Conservation (phyloP, 371 early-diverging fungal species). For the Mucor indicus region DNA sequence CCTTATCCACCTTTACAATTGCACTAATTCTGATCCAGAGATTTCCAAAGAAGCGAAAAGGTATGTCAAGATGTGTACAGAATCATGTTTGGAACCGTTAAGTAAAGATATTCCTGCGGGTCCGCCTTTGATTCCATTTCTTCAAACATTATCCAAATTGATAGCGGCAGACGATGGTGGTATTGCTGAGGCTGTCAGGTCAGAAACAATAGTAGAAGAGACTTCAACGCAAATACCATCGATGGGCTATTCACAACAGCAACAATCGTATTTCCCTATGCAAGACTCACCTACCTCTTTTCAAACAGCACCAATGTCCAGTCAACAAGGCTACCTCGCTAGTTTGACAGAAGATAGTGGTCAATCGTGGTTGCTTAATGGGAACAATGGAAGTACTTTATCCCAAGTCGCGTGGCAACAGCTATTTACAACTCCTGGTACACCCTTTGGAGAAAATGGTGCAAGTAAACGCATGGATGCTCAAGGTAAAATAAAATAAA, state of each 20-base stretch:
- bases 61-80: constrained; percentile 28
- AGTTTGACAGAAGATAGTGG: not conserved
- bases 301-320: not conserved
- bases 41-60: constrained; percentile 25
- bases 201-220: not conserved
- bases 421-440: constrained; percentile 34
- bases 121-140: constrained; percentile 30
- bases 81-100: constrained; percentile 34
- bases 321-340: not conserved
- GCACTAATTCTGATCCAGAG: constrained; percentile 25
- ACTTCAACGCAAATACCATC: not conserved
- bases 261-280: not conserved
- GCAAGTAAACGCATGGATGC: constrained; percentile 7
- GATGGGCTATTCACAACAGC: constrained; percentile 7
- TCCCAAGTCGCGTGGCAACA: constrained; percentile 39
- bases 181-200: not conserved
- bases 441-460: constrained; percentile 25
- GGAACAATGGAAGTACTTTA: constrained; percentile 1
- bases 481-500: constrained; percentile 9
- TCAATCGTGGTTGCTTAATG: constrained; percentile 15
- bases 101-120: constrained; percentile 29
- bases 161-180: constrained; percentile 2
- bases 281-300: constrained; percentile 1
- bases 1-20: constrained; percentile 42
- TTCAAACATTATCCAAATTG: constrained; percentile 25